A percentile compares a stretch with the other conserved stretches of the same genome.
Evolutionary conservation across 306 rosid species (phyloP).

Genomic region (Acmispon strigosus): DNA sequence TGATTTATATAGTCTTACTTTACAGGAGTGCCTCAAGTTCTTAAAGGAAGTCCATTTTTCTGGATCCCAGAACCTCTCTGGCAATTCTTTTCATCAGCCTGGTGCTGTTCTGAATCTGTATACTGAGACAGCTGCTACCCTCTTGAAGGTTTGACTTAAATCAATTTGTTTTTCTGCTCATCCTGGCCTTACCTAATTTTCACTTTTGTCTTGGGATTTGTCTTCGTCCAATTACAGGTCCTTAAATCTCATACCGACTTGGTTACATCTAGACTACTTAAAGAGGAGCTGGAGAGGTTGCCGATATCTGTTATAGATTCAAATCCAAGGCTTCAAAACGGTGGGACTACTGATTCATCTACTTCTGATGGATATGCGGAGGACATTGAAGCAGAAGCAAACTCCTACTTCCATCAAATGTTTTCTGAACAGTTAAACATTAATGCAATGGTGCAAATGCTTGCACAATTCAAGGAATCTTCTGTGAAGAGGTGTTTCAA

Average conservation of each 20-base stretch:
- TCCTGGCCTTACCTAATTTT: background rate
- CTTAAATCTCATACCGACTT: slow-evolving; percentile 64
- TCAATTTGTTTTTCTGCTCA: slow-evolving; percentile 7
- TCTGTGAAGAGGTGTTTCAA: slow-evolving; percentile 63
- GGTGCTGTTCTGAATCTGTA: slow-evolving; percentile 54
- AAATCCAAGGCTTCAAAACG: slow-evolving; percentile 69
- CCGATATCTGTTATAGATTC: slow-evolving; percentile 49
- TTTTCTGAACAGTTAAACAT: slow-evolving; percentile 75
- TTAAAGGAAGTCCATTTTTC: slow-evolving; percentile 61
- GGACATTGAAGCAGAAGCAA: slow-evolving; percentile 89
- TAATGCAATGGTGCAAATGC: slow-evolving; percentile 80
- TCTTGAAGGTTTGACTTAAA: slow-evolving; percentile 57
- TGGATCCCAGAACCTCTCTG: slow-evolving; percentile 72
- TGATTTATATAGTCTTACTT: slow-evolving; percentile 13
- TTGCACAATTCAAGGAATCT: slow-evolving; percentile 79
- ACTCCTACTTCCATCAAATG: slow-evolving; percentile 82
- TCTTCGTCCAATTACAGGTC: slow-evolving; percentile 42
- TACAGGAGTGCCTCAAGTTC: slow-evolving; percentile 91
- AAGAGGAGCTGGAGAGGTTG: slow-evolving; percentile 88
- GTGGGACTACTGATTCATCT: slow-evolving; percentile 58
- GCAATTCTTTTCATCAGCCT: slow-evolving; percentile 62
- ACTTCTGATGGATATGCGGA: slow-evolving; percentile 65
- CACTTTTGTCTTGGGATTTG: background rate
- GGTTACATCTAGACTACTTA: slow-evolving; percentile 46
- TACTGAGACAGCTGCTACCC: slow-evolving; percentile 49